phyloP scores from a whole-genome alignment of 495 filamentous ascomycete genomes.

The Aspergillus funiculosus region DNA sequence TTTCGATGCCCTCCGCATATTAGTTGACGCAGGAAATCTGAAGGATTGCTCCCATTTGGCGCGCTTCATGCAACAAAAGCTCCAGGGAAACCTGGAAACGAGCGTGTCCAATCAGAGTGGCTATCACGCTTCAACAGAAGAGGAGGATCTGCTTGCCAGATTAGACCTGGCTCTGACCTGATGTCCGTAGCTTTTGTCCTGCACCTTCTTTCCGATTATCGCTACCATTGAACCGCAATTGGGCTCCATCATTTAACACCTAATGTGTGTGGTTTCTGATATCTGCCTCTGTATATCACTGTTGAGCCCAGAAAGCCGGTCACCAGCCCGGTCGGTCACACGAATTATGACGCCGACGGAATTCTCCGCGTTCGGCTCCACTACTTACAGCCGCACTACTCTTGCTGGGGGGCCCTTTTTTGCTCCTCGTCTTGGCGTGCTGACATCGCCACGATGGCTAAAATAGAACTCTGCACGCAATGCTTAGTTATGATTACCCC shows the following conservation, averaged over 20 bases:
- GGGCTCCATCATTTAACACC: no score
- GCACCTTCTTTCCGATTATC: neutral
- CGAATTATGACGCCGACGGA: neutral
- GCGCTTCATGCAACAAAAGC: conserved; percentile 27
- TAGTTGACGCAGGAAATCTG: conserved; percentile 29
- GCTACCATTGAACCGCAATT: neutral
- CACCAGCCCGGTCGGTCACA: no score
- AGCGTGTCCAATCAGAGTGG: neutral
- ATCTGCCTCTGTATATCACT: no score
- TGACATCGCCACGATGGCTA: conserved; percentile 8
- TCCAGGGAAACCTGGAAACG: conserved; percentile 21
- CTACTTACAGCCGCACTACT: conserved; percentile 10
- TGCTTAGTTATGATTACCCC: conserved; percentile 16
- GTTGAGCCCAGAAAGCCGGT: no score
- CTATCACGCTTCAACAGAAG: conserved; percentile 15
- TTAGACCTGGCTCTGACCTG: conserved; percentile 29
- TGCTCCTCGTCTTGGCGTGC: conserved; percentile 24
- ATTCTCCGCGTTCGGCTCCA: conserved; percentile 21
- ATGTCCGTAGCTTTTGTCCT: conserved; percentile 11
- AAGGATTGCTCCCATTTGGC: conserved; percentile 29
- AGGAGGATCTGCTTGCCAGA: conserved; percentile 26
- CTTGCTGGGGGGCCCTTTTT: neutral
- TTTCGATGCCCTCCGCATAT: conserved; percentile 33
- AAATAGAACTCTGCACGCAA: conserved; percentile 21
- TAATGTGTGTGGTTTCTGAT: no score